Percentiles rank a stretch among this genome's conserved stretches.
Conservation (phyloP, 2,329 filamentous ascomycete genomes). For the Botrytis sinoallii region DNA sequence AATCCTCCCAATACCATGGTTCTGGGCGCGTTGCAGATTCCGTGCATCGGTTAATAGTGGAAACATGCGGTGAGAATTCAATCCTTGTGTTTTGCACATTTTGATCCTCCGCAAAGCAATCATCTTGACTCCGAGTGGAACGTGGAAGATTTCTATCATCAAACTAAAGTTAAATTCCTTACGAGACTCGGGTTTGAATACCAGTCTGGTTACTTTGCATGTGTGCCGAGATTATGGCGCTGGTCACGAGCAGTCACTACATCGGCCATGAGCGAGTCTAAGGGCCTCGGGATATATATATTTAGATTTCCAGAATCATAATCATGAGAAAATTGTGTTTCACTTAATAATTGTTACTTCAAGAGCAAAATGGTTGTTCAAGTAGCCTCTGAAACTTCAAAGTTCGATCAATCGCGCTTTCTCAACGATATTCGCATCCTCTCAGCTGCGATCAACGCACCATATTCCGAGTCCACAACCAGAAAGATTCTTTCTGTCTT, state of each 20-base stretch:
- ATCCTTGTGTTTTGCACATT: constrained; percentile 2
- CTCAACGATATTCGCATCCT: neutral
- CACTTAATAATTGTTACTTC: neutral
- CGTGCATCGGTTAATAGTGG: neutral
- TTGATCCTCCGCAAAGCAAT: neutral
- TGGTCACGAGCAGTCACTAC: no score
- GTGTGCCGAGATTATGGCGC: neutral
- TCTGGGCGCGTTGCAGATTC: neutral
- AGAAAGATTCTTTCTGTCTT: neutral
- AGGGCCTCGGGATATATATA: neutral
- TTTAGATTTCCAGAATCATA: neutral
- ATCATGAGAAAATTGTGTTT: no score
- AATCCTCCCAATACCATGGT: neutral
- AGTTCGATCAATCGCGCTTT: neutral
- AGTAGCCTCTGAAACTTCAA: neutral
- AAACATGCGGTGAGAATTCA: neutral
- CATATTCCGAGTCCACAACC: neutral
- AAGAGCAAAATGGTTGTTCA: neutral
- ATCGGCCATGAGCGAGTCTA: neutral
- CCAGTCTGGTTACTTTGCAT: neutral
- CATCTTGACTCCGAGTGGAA: neutral
- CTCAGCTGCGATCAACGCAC: constrained; percentile 2
- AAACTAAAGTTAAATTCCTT: no score
- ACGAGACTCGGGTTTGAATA: neutral
- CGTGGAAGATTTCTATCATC: neutral